Evolutionary conservation across 2,329 filamentous ascomycete genomes (phyloP).

Genomic region (Cordyceps farinosa): DNA sequence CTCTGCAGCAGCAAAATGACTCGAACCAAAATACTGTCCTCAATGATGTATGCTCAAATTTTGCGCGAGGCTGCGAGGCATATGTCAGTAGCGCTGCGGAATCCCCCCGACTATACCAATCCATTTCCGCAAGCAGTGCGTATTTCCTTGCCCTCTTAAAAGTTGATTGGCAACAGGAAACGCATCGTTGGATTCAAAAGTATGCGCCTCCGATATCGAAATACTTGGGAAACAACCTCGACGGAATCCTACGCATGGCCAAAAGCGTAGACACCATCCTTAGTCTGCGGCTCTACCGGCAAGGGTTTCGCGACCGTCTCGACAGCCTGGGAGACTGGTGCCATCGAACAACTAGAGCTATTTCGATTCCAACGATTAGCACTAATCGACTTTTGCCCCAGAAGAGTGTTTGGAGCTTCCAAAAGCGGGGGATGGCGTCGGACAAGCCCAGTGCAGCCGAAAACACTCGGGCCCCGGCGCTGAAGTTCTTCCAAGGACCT

Average conservation of each 20-base stretch:
- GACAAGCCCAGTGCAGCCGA: conserved; percentile 25
- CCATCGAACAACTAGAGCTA: conserved; percentile 44
- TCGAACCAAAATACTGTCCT: neutral
- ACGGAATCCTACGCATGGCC: neutral
- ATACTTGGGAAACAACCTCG: neutral
- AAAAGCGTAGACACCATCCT: neutral
- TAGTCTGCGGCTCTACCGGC: conserved; percentile 28
- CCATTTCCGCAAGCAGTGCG: neutral
- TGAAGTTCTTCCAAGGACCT: conserved; percentile 12
- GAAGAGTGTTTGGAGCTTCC: conserved; percentile 48
- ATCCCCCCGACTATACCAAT: neutral
- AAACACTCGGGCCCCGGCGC: conserved; percentile 26
- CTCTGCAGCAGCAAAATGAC: neutral
- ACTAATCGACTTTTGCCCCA: conserved; percentile 52
- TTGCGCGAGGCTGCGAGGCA: neutral
- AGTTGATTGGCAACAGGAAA: conserved; percentile 13
- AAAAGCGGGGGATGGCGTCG: conserved; percentile 30
- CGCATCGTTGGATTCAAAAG: neutral
- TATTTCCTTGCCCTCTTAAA: neutral
- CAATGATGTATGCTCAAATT: neutral
- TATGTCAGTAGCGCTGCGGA: neutral
- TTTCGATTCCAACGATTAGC: conserved; percentile 51
- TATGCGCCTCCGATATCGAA: neutral
- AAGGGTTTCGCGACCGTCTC: conserved; percentile 47
- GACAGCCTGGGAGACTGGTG: conserved; percentile 47